Evolutionary conservation across 352 stramenopile genomes (phyloP).

Genomic region (Peronospora belbahrii): DNA sequence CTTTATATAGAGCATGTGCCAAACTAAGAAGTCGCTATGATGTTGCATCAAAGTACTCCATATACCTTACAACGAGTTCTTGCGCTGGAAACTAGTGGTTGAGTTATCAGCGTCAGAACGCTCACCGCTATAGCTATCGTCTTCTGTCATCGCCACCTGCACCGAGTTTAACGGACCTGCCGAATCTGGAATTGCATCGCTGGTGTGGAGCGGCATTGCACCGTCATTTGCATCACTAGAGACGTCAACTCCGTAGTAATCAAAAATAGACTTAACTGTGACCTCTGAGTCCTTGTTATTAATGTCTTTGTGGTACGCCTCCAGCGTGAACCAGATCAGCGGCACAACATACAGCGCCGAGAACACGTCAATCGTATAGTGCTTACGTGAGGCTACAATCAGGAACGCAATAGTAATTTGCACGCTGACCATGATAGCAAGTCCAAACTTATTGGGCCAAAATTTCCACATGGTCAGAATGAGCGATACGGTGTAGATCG

Average conservation of each 20-base stretch:
- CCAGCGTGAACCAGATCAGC: constrained; percentile 74
- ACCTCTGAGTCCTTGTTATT: constrained; percentile 70
- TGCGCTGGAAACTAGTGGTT: constrained; percentile 36
- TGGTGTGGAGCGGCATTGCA: constrained; percentile 15
- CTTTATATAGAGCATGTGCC: neutral
- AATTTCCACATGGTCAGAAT: constrained; percentile 84
- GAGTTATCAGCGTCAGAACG: constrained; percentile 22
- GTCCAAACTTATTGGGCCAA: constrained; percentile 73
- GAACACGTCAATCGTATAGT: constrained; percentile 88
- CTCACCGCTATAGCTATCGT: constrained; percentile 27
- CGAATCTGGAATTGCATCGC: constrained; percentile 2
- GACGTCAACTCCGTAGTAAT: constrained; percentile 52
- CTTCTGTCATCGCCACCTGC: constrained; percentile 29
- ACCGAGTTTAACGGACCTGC: constrained; percentile 19
- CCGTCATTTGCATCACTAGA: constrained; percentile 23
- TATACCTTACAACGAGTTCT: constrained; percentile 41
- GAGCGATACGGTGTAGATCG: constrained; percentile 87
- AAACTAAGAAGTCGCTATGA: constrained; percentile 6
- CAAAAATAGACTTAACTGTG: constrained; percentile 54
- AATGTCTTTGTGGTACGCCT: constrained; percentile 77
- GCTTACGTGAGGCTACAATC: constrained; percentile 84
- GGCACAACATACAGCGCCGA: constrained; percentile 85
- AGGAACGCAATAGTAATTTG: constrained; percentile 83
- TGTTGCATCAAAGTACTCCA: constrained; percentile 15
- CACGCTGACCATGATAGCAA: constrained; percentile 62